Evolutionary conservation across 2,329 filamentous ascomycete genomes (phyloP).

Genomic region (Stagonosporopsis cucurbitacearum): DNA sequence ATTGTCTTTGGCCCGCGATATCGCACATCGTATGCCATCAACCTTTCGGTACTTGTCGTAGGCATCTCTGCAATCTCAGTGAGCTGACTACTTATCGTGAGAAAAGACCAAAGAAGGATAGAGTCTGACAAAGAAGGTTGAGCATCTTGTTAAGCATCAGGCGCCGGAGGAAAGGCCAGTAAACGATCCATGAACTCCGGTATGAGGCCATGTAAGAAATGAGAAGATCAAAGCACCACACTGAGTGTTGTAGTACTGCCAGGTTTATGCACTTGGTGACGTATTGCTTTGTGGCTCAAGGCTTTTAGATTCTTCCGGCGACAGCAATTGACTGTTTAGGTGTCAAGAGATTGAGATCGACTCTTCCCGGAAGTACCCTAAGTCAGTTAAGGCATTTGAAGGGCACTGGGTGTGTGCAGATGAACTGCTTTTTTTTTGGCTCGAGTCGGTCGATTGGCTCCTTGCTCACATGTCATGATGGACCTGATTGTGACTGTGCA

Average conservation of each 20-base stretch:
- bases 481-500: not conserved
- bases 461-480: not conserved
- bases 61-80: conserved; percentile 25
- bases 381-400: not conserved
- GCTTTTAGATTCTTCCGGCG: not conserved
- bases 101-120: conserved; percentile 18
- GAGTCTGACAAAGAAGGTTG: not conserved
- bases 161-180: not conserved
- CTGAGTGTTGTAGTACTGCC: not conserved
- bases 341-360: conserved; percentile 4
- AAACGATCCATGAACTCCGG: not conserved
- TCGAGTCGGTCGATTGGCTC: not conserved
- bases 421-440: not conserved
- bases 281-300: not conserved
- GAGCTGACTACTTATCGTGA: conserved; percentile 23
- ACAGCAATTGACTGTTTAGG: not conserved
- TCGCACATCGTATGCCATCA: conserved; percentile 25
- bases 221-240: not conserved
- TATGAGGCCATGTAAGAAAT: not conserved
- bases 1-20: conserved; percentile 30
- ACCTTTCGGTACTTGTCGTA: conserved; percentile 26
- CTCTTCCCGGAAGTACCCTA: not conserved
- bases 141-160: not conserved
- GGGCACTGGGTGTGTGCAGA: not conserved
- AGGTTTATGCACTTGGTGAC: not conserved